These are phyloP conservation scores for Rutstroemia sp. DNA, from an alignment of 2,329 filamentous ascomycete genomes.

Conservation along the genomic window DNA sequence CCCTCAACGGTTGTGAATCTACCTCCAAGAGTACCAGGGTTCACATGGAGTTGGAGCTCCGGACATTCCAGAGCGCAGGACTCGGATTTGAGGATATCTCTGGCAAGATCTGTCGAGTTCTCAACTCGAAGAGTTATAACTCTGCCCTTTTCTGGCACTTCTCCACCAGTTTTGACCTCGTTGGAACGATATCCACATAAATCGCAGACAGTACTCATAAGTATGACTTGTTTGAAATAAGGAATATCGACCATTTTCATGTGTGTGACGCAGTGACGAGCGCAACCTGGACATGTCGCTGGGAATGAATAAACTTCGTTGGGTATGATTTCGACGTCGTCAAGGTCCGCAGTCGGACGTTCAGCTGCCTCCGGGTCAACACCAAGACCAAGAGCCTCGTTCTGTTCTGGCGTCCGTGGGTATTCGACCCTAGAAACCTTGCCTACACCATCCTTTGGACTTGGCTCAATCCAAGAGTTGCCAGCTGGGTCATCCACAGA, in stretches of 20 bases:
- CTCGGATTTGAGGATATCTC: slow-evolving; percentile 95
- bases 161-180: slow-evolving; percentile 95
- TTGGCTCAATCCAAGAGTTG: slow-evolving; percentile 94
- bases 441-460: slow-evolving; percentile 67
- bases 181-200: slow-evolving; percentile 91
- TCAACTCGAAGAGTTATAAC: slow-evolving; percentile 72
- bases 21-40: slow-evolving; percentile 89
- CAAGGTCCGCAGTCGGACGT: slow-evolving; percentile 34
- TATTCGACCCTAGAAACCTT: slow-evolving; percentile 90
- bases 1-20: slow-evolving; percentile 97
- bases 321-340: slow-evolving; percentile 72
- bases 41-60: slow-evolving; percentile 79
- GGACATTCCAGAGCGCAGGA: slow-evolving; percentile 81
- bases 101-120: slow-evolving; percentile 64
- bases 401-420: slow-evolving; percentile 74
- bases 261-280: slow-evolving; percentile 77
- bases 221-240: slow-evolving; percentile 92
- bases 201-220: slow-evolving; percentile 91
- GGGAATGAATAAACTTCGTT: slow-evolving; percentile 93
- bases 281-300: slow-evolving; percentile 84
- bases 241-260: slow-evolving; percentile 99
- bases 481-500: slow-evolving; percentile 85
- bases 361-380: slow-evolving; percentile 39
- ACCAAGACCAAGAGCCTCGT: slow-evolving; percentile 73
- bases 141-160: slow-evolving; percentile 77